Evolutionary conservation across 2,329 filamentous ascomycete species (phyloP), one percentile per base, ranked within the genome.

Genomic region (Aureobasidium pullulans): DNA sequence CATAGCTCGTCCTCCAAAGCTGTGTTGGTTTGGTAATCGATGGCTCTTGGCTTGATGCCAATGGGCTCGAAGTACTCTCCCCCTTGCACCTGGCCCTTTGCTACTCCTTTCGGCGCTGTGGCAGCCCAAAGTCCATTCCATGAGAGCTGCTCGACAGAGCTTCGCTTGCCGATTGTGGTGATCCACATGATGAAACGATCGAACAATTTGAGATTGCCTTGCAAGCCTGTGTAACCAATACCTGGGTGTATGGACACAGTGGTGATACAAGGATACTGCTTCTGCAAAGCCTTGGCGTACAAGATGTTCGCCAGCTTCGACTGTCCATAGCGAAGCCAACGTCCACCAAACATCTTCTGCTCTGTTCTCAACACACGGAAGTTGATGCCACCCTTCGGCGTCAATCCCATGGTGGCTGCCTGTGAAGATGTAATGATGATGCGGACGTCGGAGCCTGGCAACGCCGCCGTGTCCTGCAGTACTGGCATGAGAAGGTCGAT

Each of bases 301-400:
- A 78, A 64, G 5, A 79, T 63, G 62, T 77, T 77, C 0, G 79
- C 78, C 2, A 79, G 65, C 61, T 81, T 80, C 52, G 70, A 74
- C 61, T 77, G 73, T 0, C 72, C 76, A 61, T 76, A 76, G 11
- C 71, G 37, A 28, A 56, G 29, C 62, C 65, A 48, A 59, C 39
- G 61, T 44, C 47, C 53, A 32, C 29, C 40, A 10, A 59, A 62
- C 15, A 52, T 59, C 31, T 44, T 36, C 49, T 61, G 34, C 6
- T 61, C 37, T 3, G 67, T 67, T 31, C 64, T 64, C 42, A 65
- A 36, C 15, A 58, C 16, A 31, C 60, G 49, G 31, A 67, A 64
- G 16, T 62, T 32, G 15, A 68, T 66, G 11, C 66, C 64, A 15
- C 52, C 39, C 47, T 61, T 62, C 10, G 59, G 60, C 16, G 66